These are phyloP conservation scores for Cichorium intybus DNA, from an alignment of 140 eudicot genomes.

Conservation along the genomic window DNA sequence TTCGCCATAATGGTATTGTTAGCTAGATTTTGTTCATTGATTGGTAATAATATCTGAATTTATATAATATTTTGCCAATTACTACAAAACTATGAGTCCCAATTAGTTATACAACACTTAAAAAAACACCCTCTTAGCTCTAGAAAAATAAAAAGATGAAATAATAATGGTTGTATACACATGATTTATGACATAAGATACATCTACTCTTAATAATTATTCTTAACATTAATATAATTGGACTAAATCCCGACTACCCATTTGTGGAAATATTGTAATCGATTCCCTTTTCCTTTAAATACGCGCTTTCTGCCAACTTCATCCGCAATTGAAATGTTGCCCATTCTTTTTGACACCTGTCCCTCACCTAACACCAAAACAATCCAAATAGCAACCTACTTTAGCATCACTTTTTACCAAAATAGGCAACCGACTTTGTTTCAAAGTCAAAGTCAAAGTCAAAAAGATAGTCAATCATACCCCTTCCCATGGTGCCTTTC, in stretches of 20 bases:
- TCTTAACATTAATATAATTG: not conserved
- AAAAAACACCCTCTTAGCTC: not conserved
- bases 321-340: conserved; percentile 48
- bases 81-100: not conserved
- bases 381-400: not conserved
- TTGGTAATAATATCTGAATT: no score
- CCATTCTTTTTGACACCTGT: conserved; percentile 65
- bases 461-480: conserved; percentile 33
- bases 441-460: not conserved
- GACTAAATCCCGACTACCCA: conserved; percentile 8
- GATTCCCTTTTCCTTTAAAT: conserved; percentile 37
- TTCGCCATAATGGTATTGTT: no score
- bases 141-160: no score
- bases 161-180: not conserved
- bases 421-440: not conserved
- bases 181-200: not conserved
- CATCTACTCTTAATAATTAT: conserved; percentile 2
- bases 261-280: conserved; percentile 31
- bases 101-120: not conserved
- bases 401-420: not conserved
- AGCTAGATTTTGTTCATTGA: no score
- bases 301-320: conserved; percentile 43
- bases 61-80: not conserved
- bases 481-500: conserved; percentile 89
- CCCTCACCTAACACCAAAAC: conserved; percentile 41